These are phyloP conservation scores for Polygonum maritimum DNA, from an alignment of 148 eudicot species.

Conservation along the genomic window DNA sequence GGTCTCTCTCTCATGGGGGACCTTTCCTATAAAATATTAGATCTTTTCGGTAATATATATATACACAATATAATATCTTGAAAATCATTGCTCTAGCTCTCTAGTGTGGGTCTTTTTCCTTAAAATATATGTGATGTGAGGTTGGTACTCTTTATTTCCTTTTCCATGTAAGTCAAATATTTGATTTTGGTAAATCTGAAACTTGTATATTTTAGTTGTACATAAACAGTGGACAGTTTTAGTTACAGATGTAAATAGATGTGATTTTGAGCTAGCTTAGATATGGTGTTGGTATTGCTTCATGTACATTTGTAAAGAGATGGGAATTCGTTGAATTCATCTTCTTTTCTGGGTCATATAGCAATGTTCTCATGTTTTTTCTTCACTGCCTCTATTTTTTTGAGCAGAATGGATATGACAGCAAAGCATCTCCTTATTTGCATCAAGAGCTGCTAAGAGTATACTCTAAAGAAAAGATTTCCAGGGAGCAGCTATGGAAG, in stretches of 20 bases:
- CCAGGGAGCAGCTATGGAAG: slow-evolving; percentile 91
- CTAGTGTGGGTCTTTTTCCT: not conserved
- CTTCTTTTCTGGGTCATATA: not conserved
- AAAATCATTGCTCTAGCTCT: not conserved
- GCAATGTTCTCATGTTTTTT: not conserved
- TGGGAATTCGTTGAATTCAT: slow-evolving; percentile 8
- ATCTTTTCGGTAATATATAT: not conserved
- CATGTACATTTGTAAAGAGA: not conserved
- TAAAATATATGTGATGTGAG: not conserved
- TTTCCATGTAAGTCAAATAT: not conserved
- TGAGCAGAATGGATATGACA: slow-evolving; percentile 70
- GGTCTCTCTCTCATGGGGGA: not conserved
- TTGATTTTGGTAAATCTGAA: not conserved
- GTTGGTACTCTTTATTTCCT: not conserved
- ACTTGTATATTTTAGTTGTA: not conserved
- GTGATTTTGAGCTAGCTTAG: not conserved
- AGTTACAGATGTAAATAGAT: not conserved
- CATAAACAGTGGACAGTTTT: not conserved
- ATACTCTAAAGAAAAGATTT: slow-evolving; percentile 57
- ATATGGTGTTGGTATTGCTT: not conserved
- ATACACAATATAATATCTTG: not conserved
- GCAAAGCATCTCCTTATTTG: slow-evolving; percentile 57
- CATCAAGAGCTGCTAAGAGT: slow-evolving; percentile 64
- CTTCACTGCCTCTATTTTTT: slow-evolving; percentile 9
- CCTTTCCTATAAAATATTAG: not conserved